Evolutionary conservation across 1,284 basidiomycete species (phyloP), one percentile per base, ranked within the genome.

Genomic region (Ustilago trichophora): DNA sequence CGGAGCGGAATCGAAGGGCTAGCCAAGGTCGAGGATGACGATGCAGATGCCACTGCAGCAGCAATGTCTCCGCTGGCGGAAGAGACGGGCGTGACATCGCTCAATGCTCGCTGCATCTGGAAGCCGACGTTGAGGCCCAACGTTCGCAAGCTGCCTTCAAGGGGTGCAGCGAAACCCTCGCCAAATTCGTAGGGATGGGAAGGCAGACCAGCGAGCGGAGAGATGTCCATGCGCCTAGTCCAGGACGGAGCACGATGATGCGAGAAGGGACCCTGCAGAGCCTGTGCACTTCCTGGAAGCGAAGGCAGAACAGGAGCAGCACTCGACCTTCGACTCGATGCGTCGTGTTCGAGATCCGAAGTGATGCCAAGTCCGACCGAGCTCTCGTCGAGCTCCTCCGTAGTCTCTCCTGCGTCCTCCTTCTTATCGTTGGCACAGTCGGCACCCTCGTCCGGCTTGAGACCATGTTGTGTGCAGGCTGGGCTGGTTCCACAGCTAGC

Each of bases 211-310:
- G 36, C 37, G 11, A 54, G 22, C n/a, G 51, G 58, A 24, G 47
- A 41, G 29, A 54, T 33, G 24, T 58, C 60, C 6, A 44, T 19
- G 18, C 60, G 54, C 33, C 60, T 37, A 6, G 70, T 70, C 70
- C 70, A 73, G 31, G 60, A 66, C 11, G 70, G 70, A 12, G 51
- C 60, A 18, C 70, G 66, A 26, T 73, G 70, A 22, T 73, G 70
- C 24, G 70, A 60, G 26, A 72, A 73, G 15, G 66, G 70, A 18
- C 67, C 63, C 32, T 58, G 53, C 22, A 70, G 46, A 15, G 49
- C 47, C 25, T 36, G 41, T 16, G 43, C 49, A 13, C 48, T 45
- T 13, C 41, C 41, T 12, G 40, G 42, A n/a, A 49, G 40, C 12
- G 57, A 41, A 16, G 64, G 56, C 21, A 52, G 26, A 3, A 60